Base-by-base conservation (phyloP, 2,329 filamentous ascomycete genomes). In the Nemania sp. region DNA sequence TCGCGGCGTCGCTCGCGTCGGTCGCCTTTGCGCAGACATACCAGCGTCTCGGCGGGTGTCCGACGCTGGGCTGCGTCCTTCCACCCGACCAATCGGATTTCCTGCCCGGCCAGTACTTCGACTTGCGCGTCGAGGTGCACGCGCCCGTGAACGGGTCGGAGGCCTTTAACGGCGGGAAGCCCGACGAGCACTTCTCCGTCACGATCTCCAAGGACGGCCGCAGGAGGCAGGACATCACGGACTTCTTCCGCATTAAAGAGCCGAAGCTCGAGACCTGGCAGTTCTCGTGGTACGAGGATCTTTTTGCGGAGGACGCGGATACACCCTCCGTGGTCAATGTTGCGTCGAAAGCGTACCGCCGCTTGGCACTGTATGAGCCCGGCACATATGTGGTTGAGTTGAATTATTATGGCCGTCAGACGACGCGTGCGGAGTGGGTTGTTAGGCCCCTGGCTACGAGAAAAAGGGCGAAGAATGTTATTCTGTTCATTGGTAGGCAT, bases 201-300 rank as follows among this genome's bases (percentile, higher is more conserved):
- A 88, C 85, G 50, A 86, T 94, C 62, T 75, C 79, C 54, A 91
- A 89, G 73, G 81, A 83, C 50, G 83, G 81, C 37, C 72, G 72
- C 45, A 44, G 74, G 54, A 68, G 80, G 22, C 73, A 82, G 67
- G 73, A 78, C 52, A 83, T 85, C 34, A 76, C 84, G 14, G 74
- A 83, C 34, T 91, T 83, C 73, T 93, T 94, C 74, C 77, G 78
- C n/a, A 66, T 88, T 30, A 65, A 80, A 2, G 89, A 93, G 69
- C 86, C 90, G 17, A 73, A 83, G 68, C 74, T 94, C 14, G 90
- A 95, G 77, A 86, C 78, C 60, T 95, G 90, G 90, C 81, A 85
- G 61, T 94, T 94, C 68, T 80, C 79, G n/a, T 94, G 88, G 88
- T 93, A 82, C 66, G 90, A 93, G 75, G 88, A 95, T 65, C 80